Conservation (phyloP, 1,284 basidiomycete species). For the Melampsora americana region DNA sequence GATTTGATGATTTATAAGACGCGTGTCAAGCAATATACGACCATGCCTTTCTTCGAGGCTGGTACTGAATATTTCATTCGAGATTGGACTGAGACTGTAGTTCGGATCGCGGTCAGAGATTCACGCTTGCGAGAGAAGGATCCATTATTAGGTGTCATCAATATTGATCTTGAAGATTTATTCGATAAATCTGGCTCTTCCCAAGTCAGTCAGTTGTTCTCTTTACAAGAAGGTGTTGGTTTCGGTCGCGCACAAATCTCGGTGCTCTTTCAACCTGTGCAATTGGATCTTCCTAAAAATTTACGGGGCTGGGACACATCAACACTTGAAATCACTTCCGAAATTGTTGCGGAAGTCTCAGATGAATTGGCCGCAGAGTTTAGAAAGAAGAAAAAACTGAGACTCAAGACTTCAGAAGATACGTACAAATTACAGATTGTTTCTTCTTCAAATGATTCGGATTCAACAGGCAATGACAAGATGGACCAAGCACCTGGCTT, state of each 20-base stretch:
- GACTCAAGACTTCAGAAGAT: conserved; percentile 50
- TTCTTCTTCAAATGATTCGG: conserved; percentile 44
- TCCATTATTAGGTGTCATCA: conserved; percentile 70
- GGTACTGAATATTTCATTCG: conserved; percentile 70
- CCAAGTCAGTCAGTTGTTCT: conserved; percentile 61
- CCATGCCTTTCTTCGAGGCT: conserved; percentile 70
- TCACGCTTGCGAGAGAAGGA: conserved; percentile 62
- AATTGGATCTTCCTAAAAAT: conserved; percentile 62
- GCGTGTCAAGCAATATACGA: conserved; percentile 64
- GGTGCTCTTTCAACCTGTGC: conserved; percentile 59
- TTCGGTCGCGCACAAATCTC: conserved; percentile 61
- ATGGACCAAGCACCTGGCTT: neutral
- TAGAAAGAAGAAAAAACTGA: conserved; percentile 50
- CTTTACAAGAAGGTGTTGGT: conserved; percentile 66
- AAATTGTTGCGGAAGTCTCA: conserved; percentile 45
- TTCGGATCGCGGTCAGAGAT: conserved; percentile 70
- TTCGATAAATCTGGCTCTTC: conserved; percentile 58
- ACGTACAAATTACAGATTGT: conserved; percentile 48
- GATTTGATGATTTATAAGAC: conserved; percentile 63
- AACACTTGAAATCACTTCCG: conserved; percentile 62
- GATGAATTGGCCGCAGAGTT: conserved; percentile 45
- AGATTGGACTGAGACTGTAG: conserved; percentile 65
- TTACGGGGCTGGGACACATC: conserved; percentile 71
- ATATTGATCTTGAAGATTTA: conserved; percentile 56
- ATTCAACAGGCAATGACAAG: neutral